A percentile compares a stretch with the other conserved stretches of the same genome.
Evolutionary conservation across 2,329 filamentous ascomycete species (phyloP).

Genomic region (Elsinoe perseae): DNA sequence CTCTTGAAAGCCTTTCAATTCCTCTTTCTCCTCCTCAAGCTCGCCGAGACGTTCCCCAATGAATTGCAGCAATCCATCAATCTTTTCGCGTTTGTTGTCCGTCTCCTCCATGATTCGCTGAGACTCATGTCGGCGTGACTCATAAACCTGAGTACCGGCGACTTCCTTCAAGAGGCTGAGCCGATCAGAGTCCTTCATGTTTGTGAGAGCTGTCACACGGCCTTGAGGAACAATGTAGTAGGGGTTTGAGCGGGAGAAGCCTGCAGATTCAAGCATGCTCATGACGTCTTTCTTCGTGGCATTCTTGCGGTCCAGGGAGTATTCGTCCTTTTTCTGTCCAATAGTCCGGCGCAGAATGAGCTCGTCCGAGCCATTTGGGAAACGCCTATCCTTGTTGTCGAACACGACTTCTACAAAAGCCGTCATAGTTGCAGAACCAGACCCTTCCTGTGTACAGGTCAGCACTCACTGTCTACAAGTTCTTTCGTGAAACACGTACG

Average conservation of each 20-base stretch:
- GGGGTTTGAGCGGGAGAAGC: slow-evolving; percentile 93
- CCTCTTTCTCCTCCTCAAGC: slow-evolving; percentile 94
- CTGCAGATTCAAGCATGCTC: slow-evolving; percentile 89
- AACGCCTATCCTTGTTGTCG: slow-evolving; percentile 93
- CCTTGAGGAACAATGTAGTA: slow-evolving; percentile 99
- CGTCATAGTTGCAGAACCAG: slow-evolving; percentile 94
- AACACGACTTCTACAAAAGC: slow-evolving; percentile 99
- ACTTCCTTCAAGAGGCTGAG: slow-evolving; percentile 91
- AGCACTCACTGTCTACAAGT: background rate
- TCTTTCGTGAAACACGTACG: slow-evolving; percentile 32
- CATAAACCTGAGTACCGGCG: slow-evolving; percentile 96
- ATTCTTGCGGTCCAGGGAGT: slow-evolving; percentile 93
- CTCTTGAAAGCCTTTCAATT: slow-evolving; percentile 86
- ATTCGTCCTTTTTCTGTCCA: slow-evolving; percentile 96
- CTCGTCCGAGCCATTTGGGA: slow-evolving; percentile 86
- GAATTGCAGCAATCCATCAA: slow-evolving; percentile 83
- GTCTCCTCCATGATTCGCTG: slow-evolving; percentile 96
- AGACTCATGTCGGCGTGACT: slow-evolving; percentile 81
- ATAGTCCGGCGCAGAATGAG: slow-evolving; percentile 88
- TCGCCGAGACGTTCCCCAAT: slow-evolving; percentile 85
- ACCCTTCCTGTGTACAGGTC: slow-evolving; percentile 59
- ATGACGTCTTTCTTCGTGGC: slow-evolving; percentile 90
- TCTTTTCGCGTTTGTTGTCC: slow-evolving; percentile 87
- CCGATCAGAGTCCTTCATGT: slow-evolving; percentile 95
- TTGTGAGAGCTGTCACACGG: slow-evolving; percentile 88